Evolutionary conservation across 805 yeast species (phyloP), one percentile per base, ranked within the genome.

Genomic region (Lipomyces anomalus): DNA sequence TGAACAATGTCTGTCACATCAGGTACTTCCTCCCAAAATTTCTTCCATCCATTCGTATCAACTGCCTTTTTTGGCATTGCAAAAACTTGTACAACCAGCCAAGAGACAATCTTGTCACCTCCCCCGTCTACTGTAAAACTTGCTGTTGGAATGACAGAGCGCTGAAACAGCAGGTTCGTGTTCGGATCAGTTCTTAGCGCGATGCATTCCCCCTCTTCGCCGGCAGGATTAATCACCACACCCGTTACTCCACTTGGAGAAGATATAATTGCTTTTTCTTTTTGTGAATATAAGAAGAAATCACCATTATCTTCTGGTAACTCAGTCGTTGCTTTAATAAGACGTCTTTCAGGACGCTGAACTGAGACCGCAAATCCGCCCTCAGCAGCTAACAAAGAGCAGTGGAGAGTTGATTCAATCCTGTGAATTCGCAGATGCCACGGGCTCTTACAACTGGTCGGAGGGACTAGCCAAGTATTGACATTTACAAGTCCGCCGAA

Each of bases 371-470:
- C 45, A 43, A 53, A 55, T 2, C 57, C 58, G 4, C 56, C 56
- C 32, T 55, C 57, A 6, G 32, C 17, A 16, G 34, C 38, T 3
- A 42, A 30, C 11, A 52, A 34, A 3, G 24, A 23, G 4, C 42
- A 30, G 13, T 34, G 34, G 3, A 51, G 43, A 6, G 20, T 32
- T 22, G 43, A 43, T 28, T 24, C 35, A 33, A 58, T 38, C 23
- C 33, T 32, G 43, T 55, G 57, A n/a, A 58, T 51, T 4, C 58
- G 44, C 11, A 42, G 34, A 32, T 57, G 60, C 55, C 56, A 57
- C 29, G 30, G 35, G 22, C 50, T 47, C 17, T 30, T 20, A 13
- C 5, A 11, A 4, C 30, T 16, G 2, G 23, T 35, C 4, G 48
- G 48, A 3, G 61, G 56, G 37, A 53, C 43, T 24, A 53, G 26